A percentile compares a stretch with the other conserved stretches of the same genome.
These are phyloP conservation scores for Lactarius sanguifluus DNA, from an alignment of 768 basidiomycete species.

Conservation along the genomic window DNA sequence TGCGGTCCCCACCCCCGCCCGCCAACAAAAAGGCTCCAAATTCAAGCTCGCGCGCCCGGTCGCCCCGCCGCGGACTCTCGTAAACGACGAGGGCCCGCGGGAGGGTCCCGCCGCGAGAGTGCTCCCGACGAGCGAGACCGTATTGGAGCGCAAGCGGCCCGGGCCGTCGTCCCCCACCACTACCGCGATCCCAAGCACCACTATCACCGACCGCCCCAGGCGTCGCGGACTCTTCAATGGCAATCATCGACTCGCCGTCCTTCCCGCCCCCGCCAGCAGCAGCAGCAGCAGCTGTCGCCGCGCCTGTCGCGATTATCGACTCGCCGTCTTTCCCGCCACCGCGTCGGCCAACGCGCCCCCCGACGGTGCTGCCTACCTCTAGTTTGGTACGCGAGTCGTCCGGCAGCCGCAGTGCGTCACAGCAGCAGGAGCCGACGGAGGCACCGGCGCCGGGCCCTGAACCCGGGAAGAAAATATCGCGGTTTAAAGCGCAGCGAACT, in stretches of 20 bases:
- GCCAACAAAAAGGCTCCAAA: conserved; percentile 23
- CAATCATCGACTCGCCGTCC: conserved; percentile 30
- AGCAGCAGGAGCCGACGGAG: background rate
- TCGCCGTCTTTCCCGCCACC: conserved; percentile 32
- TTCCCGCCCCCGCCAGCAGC: conserved; percentile 10
- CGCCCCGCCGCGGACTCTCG: conserved; percentile 14
- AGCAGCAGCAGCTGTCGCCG: background rate
- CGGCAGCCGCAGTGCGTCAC: too few relatives aligned
- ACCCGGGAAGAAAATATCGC: conserved; percentile 31
- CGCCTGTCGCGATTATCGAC: conserved; percentile 10
- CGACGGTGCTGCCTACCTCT: conserved; percentile 26
- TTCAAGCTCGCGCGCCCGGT: conserved; percentile 31
- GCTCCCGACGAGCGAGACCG: conserved; percentile 19
- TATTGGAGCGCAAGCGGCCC: conserved; percentile 11
- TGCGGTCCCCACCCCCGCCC: background rate
- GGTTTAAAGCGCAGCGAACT: conserved; percentile 32
- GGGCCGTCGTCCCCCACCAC: too few relatives aligned
- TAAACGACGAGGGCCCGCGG: conserved; percentile 1
- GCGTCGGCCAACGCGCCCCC: conserved; percentile 24
- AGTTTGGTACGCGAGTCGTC: conserved; percentile 26
- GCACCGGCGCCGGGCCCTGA: conserved; percentile 11
- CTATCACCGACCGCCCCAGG: background rate
- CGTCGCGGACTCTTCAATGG: background rate
- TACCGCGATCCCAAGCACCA: too few relatives aligned
- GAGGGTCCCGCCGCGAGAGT: conserved; percentile 29